Evolutionary conservation across 495 filamentous ascomycete species (phyloP), one percentile per base, ranked within the genome.

Genomic region (Barbatosphaeria neglecta): DNA sequence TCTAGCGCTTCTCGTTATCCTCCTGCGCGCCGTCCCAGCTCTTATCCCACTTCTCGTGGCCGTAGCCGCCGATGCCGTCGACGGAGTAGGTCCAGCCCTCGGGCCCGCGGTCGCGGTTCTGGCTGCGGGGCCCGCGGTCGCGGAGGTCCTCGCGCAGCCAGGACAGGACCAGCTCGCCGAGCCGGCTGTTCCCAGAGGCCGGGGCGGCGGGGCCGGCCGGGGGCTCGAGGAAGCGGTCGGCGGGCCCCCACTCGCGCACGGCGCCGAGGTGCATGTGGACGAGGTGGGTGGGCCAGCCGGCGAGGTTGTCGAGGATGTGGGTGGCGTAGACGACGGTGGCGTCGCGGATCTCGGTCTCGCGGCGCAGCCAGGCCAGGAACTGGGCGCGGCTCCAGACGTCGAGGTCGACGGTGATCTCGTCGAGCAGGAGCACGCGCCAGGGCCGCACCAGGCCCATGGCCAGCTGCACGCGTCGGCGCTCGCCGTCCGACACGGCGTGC

Each of bases 311-410:
- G 54, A 99, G 62, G 44, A 99, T 95, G 61, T 99, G 92, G 17
- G 92, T 97, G 20, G 92, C 92, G 64, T 99, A 99, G 22, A 97
- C 90, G 53, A 99, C 84, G 2, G 92, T 95, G 59, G 88, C 95
- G 9, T 76, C 64, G 41, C 93, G 67, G 6, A 56, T 66, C 68
- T 89, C 83, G 0, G 92, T 96, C 75, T 99, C 92, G 18, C 72
- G 72, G 59, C 87, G 86, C 57, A 99, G 59, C 60, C 88, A 99
- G 2, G 68, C 63, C n/a, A 99, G 69, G 61, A 99, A 99, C 54
- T 88, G 82, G 48, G 76, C 76, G 11, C 92, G 73, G 24, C 77
- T 84, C 48, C 96, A 73, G 22, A 99, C 71, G 55, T 99, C 92
- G 49, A 99, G 61, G 62, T 99, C 92, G 4, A 99, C 93, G 2